Evolutionary conservation across 169 alveolate genomes (phyloP).

Genomic region (Plasmodium berghei): DNA sequence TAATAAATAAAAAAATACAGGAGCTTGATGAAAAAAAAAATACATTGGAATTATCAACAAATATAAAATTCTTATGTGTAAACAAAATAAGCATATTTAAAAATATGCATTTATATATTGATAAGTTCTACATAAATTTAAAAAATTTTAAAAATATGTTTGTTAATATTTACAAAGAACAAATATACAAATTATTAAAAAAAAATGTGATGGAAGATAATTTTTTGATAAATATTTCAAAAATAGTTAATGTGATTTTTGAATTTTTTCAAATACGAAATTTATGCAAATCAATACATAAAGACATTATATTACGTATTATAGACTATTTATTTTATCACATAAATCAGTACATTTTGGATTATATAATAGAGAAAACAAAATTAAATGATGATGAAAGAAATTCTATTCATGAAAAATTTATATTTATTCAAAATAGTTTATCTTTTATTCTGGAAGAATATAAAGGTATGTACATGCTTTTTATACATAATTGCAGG

Average conservation of each 20-base stretch:
- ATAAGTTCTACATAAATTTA: constrained; percentile 46
- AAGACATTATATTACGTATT: constrained; percentile 20
- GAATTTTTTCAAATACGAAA: constrained; percentile 65
- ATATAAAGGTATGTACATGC: constrained; percentile 28
- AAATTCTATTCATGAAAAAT: constrained; percentile 28
- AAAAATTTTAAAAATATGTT: constrained; percentile 58
- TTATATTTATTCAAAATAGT: constrained; percentile 40
- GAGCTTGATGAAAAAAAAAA: constrained; percentile 3
- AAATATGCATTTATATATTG: constrained; percentile 41
- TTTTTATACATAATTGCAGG: background rate
- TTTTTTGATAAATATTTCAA: constrained; percentile 42
- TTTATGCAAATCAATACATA: constrained; percentile 47
- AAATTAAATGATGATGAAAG: constrained; percentile 40
- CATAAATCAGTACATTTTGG: constrained; percentile 28
- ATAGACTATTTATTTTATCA: constrained; percentile 67
- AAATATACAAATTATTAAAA: constrained; percentile 27
- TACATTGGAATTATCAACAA: background rate
- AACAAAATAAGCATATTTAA: constrained; percentile 48
- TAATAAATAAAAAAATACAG: background rate
- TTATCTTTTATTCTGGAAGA: constrained; percentile 30
- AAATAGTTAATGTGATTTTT: constrained; percentile 43
- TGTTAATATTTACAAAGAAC: constrained; percentile 49
- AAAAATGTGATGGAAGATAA: constrained; percentile 42
- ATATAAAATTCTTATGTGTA: constrained; percentile 7
- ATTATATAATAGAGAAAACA: constrained; percentile 12